Evolutionary conservation across 1,139 yeast species (phyloP).

Genomic region (Kazachstania sp.): DNA sequence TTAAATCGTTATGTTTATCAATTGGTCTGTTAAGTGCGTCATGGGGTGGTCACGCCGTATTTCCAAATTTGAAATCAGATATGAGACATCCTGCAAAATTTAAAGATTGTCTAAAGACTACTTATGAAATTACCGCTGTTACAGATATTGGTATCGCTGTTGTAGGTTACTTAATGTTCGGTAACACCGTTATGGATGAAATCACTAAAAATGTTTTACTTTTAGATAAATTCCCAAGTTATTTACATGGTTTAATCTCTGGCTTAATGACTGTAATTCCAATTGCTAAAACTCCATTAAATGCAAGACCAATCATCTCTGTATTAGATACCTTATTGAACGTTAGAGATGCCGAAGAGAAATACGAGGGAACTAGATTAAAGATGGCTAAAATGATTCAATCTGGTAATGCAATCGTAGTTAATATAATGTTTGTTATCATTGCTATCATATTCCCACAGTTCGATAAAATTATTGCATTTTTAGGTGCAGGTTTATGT

Average conservation of each 20-base stretch:
- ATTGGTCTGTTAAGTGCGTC: conserved; percentile 78
- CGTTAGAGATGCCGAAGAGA: conserved; percentile 27
- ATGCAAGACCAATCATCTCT: conserved; percentile 77
- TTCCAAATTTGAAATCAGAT: conserved; percentile 71
- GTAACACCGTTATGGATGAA: conserved; percentile 65
- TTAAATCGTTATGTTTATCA: conserved; percentile 46
- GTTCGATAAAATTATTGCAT: conserved; percentile 76
- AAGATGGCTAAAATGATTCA: conserved; percentile 18
- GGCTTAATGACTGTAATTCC: conserved; percentile 74
- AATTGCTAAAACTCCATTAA: conserved; percentile 77
- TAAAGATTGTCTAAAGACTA: conserved; percentile 40
- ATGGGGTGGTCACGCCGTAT: conserved; percentile 87
- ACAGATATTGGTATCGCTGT: conserved; percentile 73
- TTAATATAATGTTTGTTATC: conserved; percentile 38
- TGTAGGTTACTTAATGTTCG: conserved; percentile 84
- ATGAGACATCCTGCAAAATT: conserved; percentile 68
- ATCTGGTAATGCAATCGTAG: conserved; percentile 31
- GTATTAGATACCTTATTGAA: conserved; percentile 46
- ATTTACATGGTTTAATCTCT: conserved; percentile 57
- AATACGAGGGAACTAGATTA: conserved; percentile 10
- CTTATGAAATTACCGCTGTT: conserved; percentile 58
- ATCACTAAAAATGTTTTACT: conserved; percentile 67
- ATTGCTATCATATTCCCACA: conserved; percentile 59
- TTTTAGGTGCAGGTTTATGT: conserved; percentile 75
- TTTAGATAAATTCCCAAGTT: conserved; percentile 64